Base-by-base conservation (phyloP, 306 rosid species). In the Pyrus betulifolia region DNA sequence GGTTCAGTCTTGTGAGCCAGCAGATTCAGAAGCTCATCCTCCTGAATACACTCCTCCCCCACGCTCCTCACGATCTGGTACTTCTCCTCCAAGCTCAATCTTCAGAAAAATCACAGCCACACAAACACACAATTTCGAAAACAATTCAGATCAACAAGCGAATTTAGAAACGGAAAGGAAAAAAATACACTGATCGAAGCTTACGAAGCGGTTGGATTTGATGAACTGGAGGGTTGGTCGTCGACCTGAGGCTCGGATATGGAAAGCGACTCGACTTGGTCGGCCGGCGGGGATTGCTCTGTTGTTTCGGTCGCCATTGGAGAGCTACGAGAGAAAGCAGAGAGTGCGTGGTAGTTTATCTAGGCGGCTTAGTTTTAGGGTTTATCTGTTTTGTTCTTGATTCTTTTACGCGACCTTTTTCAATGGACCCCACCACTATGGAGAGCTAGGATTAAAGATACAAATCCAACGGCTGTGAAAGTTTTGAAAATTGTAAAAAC, bases 31-130 rank as follows among this genome's bases (percentile, higher is more conserved):
- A 94, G 96, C 81, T 94, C 97, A 0, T 91, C 96, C 42, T 91
- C 93, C 76, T 88, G 97, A 67, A 94, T 87, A 54, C 97, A 94
- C 85, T 94, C 98, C 77, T 90, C 98, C 7, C 94, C 98, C 6
- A 94, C 60, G n/a, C 98, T 87, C 63, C 89, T 84, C 21, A 94
- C 76, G 14, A 91, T 83, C 51, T 75, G 73, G 76, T 71, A 91
- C 85, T 44, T 87, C 84, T 89, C 83, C 35, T 87, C 91, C 72
- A 81, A 79, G 25, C 78, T 88, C 89, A 85, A 52, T 70, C 93
- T 86, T 54, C 40, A 61, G 40, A 54, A 65, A 38, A 35, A 70
- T 10, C 19, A n/a, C 10, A 82, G 17, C 4, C 58, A 10, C 67
- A 58, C 3, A 71, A 63, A 9, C 58, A 38, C 55, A 38, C 55